Evolutionary conservation across 352 stramenopile genomes (phyloP).

Genomic region (Phytophthora parvispora): DNA sequence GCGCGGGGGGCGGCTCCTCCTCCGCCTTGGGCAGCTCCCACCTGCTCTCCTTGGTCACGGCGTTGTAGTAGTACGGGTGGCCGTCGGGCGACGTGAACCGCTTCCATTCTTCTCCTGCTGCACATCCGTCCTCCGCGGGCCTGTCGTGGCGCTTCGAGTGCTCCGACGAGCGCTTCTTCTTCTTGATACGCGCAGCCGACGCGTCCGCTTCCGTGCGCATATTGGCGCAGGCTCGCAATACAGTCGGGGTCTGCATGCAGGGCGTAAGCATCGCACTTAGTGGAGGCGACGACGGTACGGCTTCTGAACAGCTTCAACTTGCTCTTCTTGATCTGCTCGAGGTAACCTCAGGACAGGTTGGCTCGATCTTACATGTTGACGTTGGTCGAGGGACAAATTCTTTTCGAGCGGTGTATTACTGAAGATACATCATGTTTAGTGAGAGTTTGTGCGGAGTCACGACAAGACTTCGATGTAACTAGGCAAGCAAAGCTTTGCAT

Average conservation of each 20-base stretch:
- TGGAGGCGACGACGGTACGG: not conserved
- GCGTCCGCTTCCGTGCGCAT: constrained; percentile 5
- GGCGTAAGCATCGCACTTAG: constrained; percentile 4
- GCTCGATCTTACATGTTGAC: no score
- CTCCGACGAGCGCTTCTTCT: constrained; percentile 30
- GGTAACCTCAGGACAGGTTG: no score
- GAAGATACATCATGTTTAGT: no score
- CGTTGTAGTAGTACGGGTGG: constrained; percentile 75
- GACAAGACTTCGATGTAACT: no score
- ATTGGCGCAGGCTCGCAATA: not conserved
- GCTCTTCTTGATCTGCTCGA: no score
- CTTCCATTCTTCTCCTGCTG: constrained; percentile 45
- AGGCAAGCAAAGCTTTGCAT: no score
- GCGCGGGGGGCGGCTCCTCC: constrained; percentile 8
- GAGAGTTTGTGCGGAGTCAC: no score
- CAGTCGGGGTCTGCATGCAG: not conserved
- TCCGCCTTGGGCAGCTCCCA: constrained; percentile 59
- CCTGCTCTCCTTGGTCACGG: constrained; percentile 66
- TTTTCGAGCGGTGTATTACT: no score
- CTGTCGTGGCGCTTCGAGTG: constrained; percentile 10
- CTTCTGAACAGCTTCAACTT: constrained; percentile 4
- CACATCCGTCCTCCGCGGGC: not conserved
- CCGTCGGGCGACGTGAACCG: constrained; percentile 70
- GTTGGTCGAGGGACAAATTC: no score
- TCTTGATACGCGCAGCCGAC: constrained; percentile 16